Evolutionary conservation across 768 basidiomycete species (phyloP), one percentile per base, ranked within the genome.

Genomic region (Phlebiopsis flavidoalba): DNA sequence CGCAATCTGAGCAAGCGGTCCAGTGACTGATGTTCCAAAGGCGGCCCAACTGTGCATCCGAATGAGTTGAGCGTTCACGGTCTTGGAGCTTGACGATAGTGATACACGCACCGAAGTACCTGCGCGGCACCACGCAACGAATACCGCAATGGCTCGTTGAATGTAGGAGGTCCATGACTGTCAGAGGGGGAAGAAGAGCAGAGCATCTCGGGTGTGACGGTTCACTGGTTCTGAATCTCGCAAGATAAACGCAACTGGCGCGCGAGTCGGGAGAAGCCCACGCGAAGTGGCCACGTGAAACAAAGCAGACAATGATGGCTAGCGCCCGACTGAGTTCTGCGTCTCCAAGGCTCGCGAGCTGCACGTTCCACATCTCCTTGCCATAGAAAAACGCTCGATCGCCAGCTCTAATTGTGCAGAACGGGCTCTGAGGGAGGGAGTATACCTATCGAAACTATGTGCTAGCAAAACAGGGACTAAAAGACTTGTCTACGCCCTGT

Each of bases 51-150:
- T 11, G 31, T 4, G n/a, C 22, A 24, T 24, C 3, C 35, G 12
- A 17, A 57, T 46, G n/a, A n/a, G 7, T 47, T 19, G 52, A 43
- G 48, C n/a, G n/a, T n/a, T 15, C 8, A 19, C 3, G 21, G 50
- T 40, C n/a, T n/a, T n/a, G 1, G 45, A 21, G 26, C 15, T 22
- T 11, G 5, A 26, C 17, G 37, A n/a, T 35, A 14, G 3, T 17
- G n/a, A 36, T 1, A 2, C 14, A 14, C 54, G 5, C 43, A 63
- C 62, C 62, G 15, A 98, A n/a, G 77, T 12, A 98, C 95, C 67
- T 98, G 96, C 0, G 92, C 88, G 1, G 94, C 94, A n/a, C 96
- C 7, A 93, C 82, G 71, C 90, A 92, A 5, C 95, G n/a, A n/a
- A n/a, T n/a, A n/a, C 95, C 0, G 95, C 89, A 22, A 95, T 73